A percentile compares a stretch with the other conserved stretches of the same genome.
These are phyloP conservation scores for Magnolia officinalis DNA, from an alignment of 164 flowering plant genomes.

Conservation along the genomic window DNA sequence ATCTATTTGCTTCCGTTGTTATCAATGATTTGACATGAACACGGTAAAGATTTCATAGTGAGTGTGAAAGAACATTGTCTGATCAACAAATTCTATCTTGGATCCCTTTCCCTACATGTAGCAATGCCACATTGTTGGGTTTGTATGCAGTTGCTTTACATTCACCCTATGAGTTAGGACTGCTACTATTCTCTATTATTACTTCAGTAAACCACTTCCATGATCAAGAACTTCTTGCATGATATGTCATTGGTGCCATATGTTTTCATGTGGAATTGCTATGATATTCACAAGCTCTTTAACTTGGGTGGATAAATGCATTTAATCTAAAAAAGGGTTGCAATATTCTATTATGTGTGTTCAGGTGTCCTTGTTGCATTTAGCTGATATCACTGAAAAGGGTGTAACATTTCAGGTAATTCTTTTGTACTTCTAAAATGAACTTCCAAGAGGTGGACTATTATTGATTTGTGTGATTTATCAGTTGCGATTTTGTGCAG, in stretches of 20 bases:
- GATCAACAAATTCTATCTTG: too few relatives aligned
- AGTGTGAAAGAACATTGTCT: too few relatives aligned
- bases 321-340: not conserved
- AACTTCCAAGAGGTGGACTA: not conserved
- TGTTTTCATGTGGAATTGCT: not conserved
- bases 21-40: too few relatives aligned
- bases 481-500: not conserved
- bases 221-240: not conserved
- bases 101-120: too few relatives aligned
- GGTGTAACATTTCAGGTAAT: constrained; percentile 97
- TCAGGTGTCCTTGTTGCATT: constrained; percentile 90
- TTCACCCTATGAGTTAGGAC: too few relatives aligned
- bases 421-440: not conserved
- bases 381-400: constrained; percentile 92
- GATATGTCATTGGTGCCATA: not conserved
- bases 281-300: not conserved
- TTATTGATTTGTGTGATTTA: not conserved
- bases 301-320: not conserved
- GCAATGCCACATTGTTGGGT: too few relatives aligned
- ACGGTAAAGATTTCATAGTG: too few relatives aligned
- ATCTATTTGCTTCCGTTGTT: too few relatives aligned
- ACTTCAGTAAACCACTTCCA: not conserved
- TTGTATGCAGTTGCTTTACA: too few relatives aligned
- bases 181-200: not conserved
- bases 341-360: not conserved